These are phyloP conservation scores for Coemansia sp. DNA, from an alignment of 192 early-diverging fungal species.

Conservation along the genomic window DNA sequence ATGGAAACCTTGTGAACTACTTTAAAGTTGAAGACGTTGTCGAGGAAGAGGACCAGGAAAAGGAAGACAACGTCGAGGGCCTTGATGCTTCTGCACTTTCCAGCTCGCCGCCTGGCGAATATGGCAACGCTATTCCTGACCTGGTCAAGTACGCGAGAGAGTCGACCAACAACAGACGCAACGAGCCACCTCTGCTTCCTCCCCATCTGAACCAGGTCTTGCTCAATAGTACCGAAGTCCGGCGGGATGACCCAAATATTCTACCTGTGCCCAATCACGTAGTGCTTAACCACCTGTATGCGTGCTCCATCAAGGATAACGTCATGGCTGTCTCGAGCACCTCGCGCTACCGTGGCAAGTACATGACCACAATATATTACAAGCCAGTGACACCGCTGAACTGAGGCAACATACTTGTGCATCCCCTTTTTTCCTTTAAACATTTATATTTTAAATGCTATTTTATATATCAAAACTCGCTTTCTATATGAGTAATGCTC, in stretches of 20 bases:
- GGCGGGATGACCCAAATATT: conserved; percentile 74
- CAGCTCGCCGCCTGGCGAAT: conserved; percentile 63
- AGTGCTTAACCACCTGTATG: conserved; percentile 92
- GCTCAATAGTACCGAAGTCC: conserved; percentile 69
- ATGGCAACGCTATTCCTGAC: conserved; percentile 59
- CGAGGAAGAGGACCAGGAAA: conserved; percentile 35
- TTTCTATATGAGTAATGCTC: too few species aligned
- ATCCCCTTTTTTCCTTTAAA: not conserved
- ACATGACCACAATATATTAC: conserved; percentile 55
- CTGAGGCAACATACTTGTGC: not conserved
- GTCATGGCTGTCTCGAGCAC: conserved; percentile 94
- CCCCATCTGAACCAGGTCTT: conserved; percentile 92
- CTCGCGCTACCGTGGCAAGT: conserved; percentile 90
- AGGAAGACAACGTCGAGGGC: conserved; percentile 51
- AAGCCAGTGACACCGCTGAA: conserved; percentile 39
- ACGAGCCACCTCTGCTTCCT: conserved; percentile 82
- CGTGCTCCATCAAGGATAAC: conserved; percentile 91
- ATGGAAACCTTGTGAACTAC: conserved; percentile 96
- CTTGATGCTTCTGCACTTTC: conserved; percentile 50
- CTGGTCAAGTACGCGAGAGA: conserved; percentile 41
- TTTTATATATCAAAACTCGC: too few species aligned
- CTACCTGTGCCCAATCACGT: conserved; percentile 92
- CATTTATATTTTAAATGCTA: not conserved
- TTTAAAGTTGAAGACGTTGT: conserved; percentile 77
- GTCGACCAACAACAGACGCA: conserved; percentile 31